phyloP scores from a whole-genome alignment of 805 yeast genomes.

The Dipodascopsis uninucleata region DNA sequence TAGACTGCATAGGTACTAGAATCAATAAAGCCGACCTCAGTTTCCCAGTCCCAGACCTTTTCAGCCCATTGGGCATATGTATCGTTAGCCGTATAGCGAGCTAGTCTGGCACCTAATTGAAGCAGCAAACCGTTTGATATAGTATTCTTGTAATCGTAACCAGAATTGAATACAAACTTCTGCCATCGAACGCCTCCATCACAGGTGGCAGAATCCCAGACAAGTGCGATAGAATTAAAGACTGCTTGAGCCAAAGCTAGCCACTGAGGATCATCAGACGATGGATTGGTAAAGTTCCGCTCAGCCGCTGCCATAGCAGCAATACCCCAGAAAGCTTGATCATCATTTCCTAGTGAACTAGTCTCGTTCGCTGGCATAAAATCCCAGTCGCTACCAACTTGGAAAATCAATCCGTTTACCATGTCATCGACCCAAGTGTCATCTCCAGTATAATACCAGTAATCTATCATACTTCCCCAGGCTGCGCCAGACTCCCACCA shows the following conservation, averaged over 20 bases:
- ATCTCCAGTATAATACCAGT: conserved; percentile 66
- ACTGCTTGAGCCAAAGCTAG: conserved; percentile 76
- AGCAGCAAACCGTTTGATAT: conserved; percentile 82
- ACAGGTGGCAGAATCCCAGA: conserved; percentile 68
- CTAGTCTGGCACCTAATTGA: conserved; percentile 77
- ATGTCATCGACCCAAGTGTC: conserved; percentile 56
- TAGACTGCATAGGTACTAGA: conserved; percentile 44
- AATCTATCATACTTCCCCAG: conserved; percentile 56
- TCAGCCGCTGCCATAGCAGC: conserved; percentile 83
- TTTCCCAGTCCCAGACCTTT: conserved; percentile 72
- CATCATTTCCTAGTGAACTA: conserved; percentile 86
- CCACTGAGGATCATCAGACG: conserved; percentile 61
- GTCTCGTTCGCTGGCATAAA: conserved; percentile 80
- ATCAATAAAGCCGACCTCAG: conserved; percentile 45
- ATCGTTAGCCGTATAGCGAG: conserved; percentile 68
- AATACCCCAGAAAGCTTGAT: conserved; percentile 90
- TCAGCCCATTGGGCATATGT: conserved; percentile 73
- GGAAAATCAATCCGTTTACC: conserved; percentile 59
- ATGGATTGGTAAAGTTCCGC: conserved; percentile 72
- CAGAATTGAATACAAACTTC: conserved; percentile 82
- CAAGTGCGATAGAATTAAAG: conserved; percentile 72
- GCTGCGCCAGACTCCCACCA: conserved; percentile 97
- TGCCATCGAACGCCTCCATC: conserved; percentile 90
- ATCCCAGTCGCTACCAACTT: conserved; percentile 60
- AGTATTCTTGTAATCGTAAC: conserved; percentile 83